phyloP scores from a whole-genome alignment of 805 yeast genomes.

The Blastobotrys chiropterorum region DNA sequence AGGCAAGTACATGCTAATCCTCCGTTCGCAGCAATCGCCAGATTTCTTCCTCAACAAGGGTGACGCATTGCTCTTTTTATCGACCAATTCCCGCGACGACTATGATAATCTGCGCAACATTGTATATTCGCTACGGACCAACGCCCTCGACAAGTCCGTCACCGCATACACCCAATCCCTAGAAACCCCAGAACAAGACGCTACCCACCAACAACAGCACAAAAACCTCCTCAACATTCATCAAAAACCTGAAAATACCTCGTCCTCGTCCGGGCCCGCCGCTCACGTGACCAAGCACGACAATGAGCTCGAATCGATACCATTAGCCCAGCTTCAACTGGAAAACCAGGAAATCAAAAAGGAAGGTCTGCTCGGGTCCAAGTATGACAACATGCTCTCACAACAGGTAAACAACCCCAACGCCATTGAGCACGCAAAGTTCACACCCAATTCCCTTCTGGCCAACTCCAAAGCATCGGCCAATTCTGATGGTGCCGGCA shows the following conservation, averaged over 20 bases:
- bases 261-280: not conserved
- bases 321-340: not conserved
- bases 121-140: constrained; percentile 25
- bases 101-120: constrained; percentile 26
- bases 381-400: not conserved
- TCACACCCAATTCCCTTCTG: constrained; percentile 13
- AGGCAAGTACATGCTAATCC: constrained; percentile 17
- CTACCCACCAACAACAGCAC: not conserved
- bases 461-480: constrained; percentile 5
- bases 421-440: not conserved
- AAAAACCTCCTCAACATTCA: not conserved
- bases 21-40: constrained; percentile 22
- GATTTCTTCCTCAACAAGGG: constrained; percentile 14
- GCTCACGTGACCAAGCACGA: not conserved
- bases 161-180: constrained; percentile 2
- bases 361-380: constrained; percentile 2
- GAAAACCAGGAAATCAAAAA: not conserved
- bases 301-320: not conserved
- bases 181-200: not conserved
- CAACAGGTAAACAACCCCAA: not conserved
- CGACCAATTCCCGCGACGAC: constrained; percentile 21
- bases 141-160: constrained; percentile 6
- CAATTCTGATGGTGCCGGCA: not conserved
- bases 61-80: constrained; percentile 20
- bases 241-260: not conserved